Evolutionary conservation across 768 basidiomycete genomes (phyloP), one percentile per base, ranked within the genome.

Genomic region (Rhodotorula taiwanensis): DNA sequence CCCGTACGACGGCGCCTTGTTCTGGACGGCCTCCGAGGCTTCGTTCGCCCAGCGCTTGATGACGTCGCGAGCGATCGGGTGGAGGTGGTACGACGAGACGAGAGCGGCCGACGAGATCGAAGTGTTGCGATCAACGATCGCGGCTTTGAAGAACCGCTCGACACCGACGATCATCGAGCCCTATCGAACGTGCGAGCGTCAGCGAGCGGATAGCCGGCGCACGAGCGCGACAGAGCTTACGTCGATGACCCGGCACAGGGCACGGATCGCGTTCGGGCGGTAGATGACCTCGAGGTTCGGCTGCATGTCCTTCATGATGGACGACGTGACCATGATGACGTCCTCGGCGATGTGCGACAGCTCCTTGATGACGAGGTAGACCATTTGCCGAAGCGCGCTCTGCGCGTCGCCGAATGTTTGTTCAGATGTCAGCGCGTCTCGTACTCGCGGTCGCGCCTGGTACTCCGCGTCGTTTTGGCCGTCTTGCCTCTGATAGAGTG

Each of bases 251-350:
- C 92, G 83, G 77, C 91, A 92, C 10, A 99, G 80, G 11, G 94
- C 93, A 69, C 95, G 85, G 71, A 98, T 99, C 21, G 95, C 88
- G 76, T 99, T 99, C 36, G 95, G 89, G 58, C 95, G 83, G 77
- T 99, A 99, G 65, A 99, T 91, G 72, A 98, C 94, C 77, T 99
- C 95, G 52, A 91, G 86, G 75, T 95, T 97, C 58, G 93, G 88
- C 73, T 99, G 95, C 91, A 98, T 99, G 74, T 99, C 95, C 80
- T 98, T 98, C 93, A 95, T 95, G 76, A 99, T 97, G 73, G 91
- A 95, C 76, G 86, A 89, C 15, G 95, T 99, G 66, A 97, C 93
- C 91, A 99, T 99, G 71, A 99, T 95, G 33, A 98, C 91, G 80
- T 98, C 94, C 76, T 99, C 92, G 21, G 95, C 90, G n/a, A 87